These are phyloP conservation scores for Monilinia polystroma DNA, from an alignment of 2,329 filamentous ascomycete species.

Conservation along the genomic window DNA sequence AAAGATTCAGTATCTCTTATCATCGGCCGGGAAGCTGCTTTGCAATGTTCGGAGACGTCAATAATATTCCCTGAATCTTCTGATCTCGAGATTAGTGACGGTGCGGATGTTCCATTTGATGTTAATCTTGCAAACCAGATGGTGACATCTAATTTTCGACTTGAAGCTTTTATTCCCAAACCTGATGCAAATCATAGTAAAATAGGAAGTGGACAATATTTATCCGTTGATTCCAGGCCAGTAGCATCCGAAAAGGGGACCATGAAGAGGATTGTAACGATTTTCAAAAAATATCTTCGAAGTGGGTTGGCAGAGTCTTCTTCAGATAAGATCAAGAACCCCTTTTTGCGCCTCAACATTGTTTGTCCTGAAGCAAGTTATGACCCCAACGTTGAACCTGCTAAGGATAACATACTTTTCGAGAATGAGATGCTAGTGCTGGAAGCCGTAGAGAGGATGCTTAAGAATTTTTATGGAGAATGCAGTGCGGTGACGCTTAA, in stretches of 20 bases:
- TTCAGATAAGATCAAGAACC: conserved; percentile 45
- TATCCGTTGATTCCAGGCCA: conserved; percentile 69
- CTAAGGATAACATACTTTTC: conserved; percentile 72
- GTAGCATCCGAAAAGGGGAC: conserved; percentile 55
- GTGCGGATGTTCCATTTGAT: neutral
- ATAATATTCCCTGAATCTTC: conserved; percentile 30
- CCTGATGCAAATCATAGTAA: conserved; percentile 46
- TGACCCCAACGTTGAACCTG: conserved; percentile 69
- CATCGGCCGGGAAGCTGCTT: conserved; percentile 56
- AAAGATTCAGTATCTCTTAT: conserved; percentile 62
- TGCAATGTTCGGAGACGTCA: conserved; percentile 51
- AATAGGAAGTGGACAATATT: conserved; percentile 55
- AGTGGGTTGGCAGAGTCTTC: conserved; percentile 31
- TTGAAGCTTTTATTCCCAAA: conserved; percentile 60
- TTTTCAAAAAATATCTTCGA: conserved; percentile 54
- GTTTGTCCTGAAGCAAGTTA: conserved; percentile 61
- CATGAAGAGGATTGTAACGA: conserved; percentile 56
- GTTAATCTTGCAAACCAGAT: neutral
- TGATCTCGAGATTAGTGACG: neutral
- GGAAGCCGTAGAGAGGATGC: conserved; percentile 36
- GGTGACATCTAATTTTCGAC: conserved; percentile 40
- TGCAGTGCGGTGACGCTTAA: neutral
- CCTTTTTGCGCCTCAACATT: conserved; percentile 65
- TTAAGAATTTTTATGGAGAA: conserved; percentile 37
- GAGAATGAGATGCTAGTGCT: conserved; percentile 51